Conservation (phyloP, 2,329 filamentous ascomycete genomes). For the Exophiala alcalophila region DNA sequence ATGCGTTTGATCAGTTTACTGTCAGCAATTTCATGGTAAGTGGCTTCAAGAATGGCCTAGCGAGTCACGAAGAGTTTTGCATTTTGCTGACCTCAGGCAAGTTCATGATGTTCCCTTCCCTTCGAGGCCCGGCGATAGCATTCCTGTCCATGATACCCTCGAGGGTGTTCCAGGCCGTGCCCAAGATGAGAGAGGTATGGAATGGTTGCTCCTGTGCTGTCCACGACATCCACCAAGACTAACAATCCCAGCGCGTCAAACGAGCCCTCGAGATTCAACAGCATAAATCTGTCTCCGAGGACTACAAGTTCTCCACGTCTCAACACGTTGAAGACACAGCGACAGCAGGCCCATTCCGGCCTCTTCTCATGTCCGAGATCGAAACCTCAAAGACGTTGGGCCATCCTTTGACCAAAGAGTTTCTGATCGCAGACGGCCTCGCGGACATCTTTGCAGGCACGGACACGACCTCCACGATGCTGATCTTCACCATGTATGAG, state of each 20-base stretch:
- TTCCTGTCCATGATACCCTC: background rate
- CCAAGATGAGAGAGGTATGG: slow-evolving; percentile 2
- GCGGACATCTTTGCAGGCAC: slow-evolving; percentile 49
- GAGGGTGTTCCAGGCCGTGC: background rate
- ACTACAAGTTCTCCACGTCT: no score
- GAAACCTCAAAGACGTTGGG: background rate
- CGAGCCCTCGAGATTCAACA: no score
- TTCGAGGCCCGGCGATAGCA: background rate
- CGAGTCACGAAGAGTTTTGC: no score
- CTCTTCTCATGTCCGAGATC: background rate
- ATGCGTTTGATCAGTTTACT: slow-evolving; percentile 1
- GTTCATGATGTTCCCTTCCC: slow-evolving; percentile 1
- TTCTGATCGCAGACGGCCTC: background rate
- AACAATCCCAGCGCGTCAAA: slow-evolving; percentile 1
- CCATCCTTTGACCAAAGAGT: no score
- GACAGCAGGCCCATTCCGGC: no score
- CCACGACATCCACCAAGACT: no score
- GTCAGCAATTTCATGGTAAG: background rate
- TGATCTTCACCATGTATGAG: slow-evolving; percentile 46
- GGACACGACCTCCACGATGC: slow-evolving; percentile 50
- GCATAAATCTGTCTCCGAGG: no score
- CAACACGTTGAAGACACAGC: no score
- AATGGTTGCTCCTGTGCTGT: no score
- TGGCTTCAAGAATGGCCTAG: no score
- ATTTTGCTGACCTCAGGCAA: no score